Conservation (phyloP, 805 yeast species). For the Yarrowia keelungensis region DNA sequence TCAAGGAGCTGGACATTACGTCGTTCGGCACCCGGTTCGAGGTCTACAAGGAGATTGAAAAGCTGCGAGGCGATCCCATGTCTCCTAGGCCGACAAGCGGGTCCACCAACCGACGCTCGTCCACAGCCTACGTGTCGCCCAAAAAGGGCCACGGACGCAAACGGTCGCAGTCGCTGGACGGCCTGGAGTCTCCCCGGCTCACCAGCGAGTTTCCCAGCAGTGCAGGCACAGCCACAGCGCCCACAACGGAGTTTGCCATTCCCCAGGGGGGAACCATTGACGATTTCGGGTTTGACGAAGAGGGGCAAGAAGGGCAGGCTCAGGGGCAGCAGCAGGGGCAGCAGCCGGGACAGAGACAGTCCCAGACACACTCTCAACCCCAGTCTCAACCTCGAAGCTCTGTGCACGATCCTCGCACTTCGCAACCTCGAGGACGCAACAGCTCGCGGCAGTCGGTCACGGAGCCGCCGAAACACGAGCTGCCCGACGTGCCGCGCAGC, state of each 20-base stretch:
- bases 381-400: constrained; percentile 2
- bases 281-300: constrained; percentile 16
- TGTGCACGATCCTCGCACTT: not conserved
- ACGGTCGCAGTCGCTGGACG: constrained; percentile 17
- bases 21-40: constrained; percentile 97
- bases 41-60: constrained; percentile 85
- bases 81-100: constrained; percentile 14
- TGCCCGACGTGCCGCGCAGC: not conserved
- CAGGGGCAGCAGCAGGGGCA: not conserved
- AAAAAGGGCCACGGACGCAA: constrained; percentile 27
- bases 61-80: constrained; percentile 46
- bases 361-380: not conserved
- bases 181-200: constrained; percentile 2
- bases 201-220: not conserved
- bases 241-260: not conserved
- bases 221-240: not conserved
- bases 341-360: too few species aligned
- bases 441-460: not conserved
- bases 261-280: constrained; percentile 32
- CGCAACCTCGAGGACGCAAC: not conserved
- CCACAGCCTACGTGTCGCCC: constrained; percentile 11
- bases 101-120: constrained; percentile 8
- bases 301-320: not conserved
- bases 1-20: constrained; percentile 89
- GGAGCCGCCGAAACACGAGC: not conserved